Evolutionary conservation across 495 filamentous ascomycete genomes (phyloP), one percentile per base, ranked within the genome.

Genomic region (Neurospora sp.): DNA sequence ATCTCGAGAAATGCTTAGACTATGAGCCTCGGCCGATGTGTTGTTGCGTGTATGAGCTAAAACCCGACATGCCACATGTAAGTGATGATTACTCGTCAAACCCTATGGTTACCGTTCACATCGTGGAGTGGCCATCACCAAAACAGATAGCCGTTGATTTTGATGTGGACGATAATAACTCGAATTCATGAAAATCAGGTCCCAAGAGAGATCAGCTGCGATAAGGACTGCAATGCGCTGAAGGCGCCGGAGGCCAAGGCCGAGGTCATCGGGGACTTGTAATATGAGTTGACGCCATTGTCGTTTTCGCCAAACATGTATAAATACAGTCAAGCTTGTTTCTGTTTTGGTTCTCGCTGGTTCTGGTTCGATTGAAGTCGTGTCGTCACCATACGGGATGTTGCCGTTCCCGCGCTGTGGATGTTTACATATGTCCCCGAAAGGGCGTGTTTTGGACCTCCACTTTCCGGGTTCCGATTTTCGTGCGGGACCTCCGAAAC

Each of bases 1-100:
- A 40, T 20, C 71, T 75, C 1, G 70, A 74, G 44, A 27, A 76
- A 14, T 76, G 75, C 14, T 38, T 59, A 18, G 69, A 72, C 1
- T 76, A 38, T 37, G 39, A 73, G 3, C 69, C 75, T n/a, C 37
- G 39, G 20, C 73, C 73, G 11, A 76, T 76, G 75, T 74, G 75
- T 69, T 76, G 75, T 46, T 76, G 75, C 37, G 66, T 35, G 12
- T 62, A 39, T 38, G 23, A 40, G 31, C 12, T n/a, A 20, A 10
- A 16, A n/a, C 39, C 69, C 18, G 54, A 66, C 7, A 66, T 66
- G 54, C 54, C 54, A 35, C 27, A 66, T 7, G 54, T 66, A 38
- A 35, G n/a, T 4, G 48, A 59, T 27, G 1, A 59, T 27, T 11
- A 59, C 48, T 27, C 48, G 20, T 23, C 48, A 31, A 54, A 23